These are phyloP conservation scores for Iris pallida DNA, from an alignment of 116 monocot species.

Conservation along the genomic window DNA sequence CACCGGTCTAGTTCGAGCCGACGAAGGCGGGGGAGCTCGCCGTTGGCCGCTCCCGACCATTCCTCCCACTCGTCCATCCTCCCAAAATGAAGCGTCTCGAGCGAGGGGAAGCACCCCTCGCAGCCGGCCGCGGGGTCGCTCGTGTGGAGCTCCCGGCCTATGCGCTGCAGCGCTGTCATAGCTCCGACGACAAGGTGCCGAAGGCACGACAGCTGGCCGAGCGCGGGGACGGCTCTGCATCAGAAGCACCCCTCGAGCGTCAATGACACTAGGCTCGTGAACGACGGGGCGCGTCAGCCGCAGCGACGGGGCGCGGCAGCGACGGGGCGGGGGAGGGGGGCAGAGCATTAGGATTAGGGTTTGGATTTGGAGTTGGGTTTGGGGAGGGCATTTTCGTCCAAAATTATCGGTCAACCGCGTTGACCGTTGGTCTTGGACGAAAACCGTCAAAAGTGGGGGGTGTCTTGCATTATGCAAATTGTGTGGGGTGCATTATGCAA, in stretches of 20 bases:
- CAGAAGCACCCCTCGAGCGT: neutral
- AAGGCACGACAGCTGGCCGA: constrained; percentile 15
- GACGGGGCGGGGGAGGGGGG: no score
- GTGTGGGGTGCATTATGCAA: no score
- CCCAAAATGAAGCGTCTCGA: neutral
- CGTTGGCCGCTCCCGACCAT: neutral
- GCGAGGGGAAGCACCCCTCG: neutral
- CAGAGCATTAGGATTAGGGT: no score
- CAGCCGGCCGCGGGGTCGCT: no score
- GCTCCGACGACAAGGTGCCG: neutral
- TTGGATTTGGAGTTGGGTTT: no score
- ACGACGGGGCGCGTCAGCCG: no score
- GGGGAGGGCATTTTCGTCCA: no score
- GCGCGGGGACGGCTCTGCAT: neutral
- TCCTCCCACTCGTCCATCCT: constrained; percentile 8
- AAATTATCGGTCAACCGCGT: no score
- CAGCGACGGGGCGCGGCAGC: no score
- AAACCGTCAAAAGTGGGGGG: no score
- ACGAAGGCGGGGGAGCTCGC: constrained; percentile 4
- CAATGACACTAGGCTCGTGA: constrained; percentile 4
- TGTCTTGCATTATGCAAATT: no score
- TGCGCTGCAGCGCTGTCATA: neutral
- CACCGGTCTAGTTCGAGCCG: neutral
- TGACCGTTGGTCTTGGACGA: no score
- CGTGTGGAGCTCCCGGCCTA: neutral